Evolutionary conservation across 2,329 filamentous ascomycete species (phyloP).

Genomic region (Neodidymelliopsis sp.): DNA sequence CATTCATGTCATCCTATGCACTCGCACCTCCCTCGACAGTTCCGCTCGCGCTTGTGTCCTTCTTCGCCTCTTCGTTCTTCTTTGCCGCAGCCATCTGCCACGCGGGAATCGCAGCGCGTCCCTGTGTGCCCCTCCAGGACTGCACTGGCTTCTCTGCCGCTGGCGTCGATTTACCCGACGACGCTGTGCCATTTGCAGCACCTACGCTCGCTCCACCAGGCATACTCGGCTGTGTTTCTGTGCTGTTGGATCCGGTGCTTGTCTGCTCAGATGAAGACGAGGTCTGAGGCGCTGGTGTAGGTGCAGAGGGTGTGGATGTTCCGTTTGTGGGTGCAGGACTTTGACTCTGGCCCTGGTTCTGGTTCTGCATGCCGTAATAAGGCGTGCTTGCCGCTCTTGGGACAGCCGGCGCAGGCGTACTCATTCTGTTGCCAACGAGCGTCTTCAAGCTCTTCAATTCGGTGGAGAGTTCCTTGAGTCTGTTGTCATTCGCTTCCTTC

Average conservation of each 20-base stretch:
- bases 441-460: conserved; percentile 95
- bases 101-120: conserved; percentile 57
- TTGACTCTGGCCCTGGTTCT: conserved; percentile 23
- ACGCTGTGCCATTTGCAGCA: conserved; percentile 19
- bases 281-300: conserved; percentile 19
- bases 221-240: conserved; percentile 32
- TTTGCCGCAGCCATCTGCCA: conserved; percentile 63
- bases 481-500: conserved; percentile 80
- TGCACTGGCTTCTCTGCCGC: conserved; percentile 39
- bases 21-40: conserved; percentile 43
- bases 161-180: conserved; percentile 23
- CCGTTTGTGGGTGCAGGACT: conserved; percentile 31
- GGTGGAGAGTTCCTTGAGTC: conserved; percentile 82
- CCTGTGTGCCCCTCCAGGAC: conserved; percentile 26
- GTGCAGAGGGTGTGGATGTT: conserved; percentile 34
- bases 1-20: conserved; percentile 25
- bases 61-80: conserved; percentile 55
- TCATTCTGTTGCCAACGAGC: conserved; percentile 72
- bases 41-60: conserved; percentile 51
- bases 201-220: conserved; percentile 16
- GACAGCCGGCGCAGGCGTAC: conserved; percentile 36
- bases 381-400: conserved; percentile 32
- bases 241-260: conserved; percentile 17
- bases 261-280: conserved; percentile 30
- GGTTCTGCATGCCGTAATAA: conserved; percentile 31